Evolutionary conservation across 2,329 filamentous ascomycete species (phyloP).

Genomic region (Xylaria digitata): DNA sequence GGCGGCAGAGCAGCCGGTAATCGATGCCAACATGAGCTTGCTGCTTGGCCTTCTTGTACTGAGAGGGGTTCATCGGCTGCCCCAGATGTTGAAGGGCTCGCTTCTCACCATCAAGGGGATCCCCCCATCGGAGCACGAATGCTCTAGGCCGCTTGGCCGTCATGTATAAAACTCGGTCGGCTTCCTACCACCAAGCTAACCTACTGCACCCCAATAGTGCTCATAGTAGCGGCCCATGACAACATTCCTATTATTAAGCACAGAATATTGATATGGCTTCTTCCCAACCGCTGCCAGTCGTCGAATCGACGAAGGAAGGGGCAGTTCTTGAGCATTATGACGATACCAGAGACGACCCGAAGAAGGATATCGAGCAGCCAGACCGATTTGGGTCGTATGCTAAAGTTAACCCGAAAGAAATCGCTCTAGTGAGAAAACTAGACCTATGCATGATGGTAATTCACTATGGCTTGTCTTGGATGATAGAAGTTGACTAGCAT

Average conservation of each 20-base stretch:
- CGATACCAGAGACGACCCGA: slow-evolving; percentile 17
- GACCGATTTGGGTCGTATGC: slow-evolving; percentile 51
- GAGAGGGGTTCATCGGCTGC: neutral
- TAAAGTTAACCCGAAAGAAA: slow-evolving; percentile 52
- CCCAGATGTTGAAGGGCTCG: neutral
- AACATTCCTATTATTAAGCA: neutral
- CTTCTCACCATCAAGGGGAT: slow-evolving; percentile 3
- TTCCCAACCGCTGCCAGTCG: neutral
- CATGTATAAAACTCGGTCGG: slow-evolving; percentile 12
- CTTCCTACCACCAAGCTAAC: neutral
- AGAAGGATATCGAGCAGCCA: slow-evolving; percentile 31
- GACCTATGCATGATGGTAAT: slow-evolving; percentile 51
- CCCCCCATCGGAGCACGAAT: neutral
- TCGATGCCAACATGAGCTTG: slow-evolving; percentile 15
- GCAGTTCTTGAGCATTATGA: slow-evolving; percentile 25
- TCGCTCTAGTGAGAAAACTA: slow-evolving; percentile 52
- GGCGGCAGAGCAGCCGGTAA: slow-evolving; percentile 6
- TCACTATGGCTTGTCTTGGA: slow-evolving; percentile 6
- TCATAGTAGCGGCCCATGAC: neutral
- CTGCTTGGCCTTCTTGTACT: neutral
- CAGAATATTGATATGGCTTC: slow-evolving; percentile 2
- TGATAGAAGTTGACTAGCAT: slow-evolving; percentile 22
- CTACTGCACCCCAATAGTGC: neutral
- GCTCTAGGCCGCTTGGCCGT: neutral
- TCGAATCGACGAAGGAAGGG: slow-evolving; percentile 14